Conservation (phyloP, 2,329 filamentous ascomycete species). For the Cyphellophora attinorum region DNA sequence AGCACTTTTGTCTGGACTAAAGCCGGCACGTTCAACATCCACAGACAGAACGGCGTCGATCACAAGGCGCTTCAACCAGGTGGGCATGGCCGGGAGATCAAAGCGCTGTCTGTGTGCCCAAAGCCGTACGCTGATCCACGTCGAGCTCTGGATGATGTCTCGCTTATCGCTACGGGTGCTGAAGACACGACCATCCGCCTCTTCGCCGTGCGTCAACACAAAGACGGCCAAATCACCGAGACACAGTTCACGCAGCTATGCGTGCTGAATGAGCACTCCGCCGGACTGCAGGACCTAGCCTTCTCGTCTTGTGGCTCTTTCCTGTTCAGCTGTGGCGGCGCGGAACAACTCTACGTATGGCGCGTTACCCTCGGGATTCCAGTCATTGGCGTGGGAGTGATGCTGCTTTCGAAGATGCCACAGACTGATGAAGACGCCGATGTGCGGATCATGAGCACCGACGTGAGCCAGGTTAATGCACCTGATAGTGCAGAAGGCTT, state of each 20-base stretch:
- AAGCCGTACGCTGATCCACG: constrained; percentile 6
- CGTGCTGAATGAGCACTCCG: constrained; percentile 66
- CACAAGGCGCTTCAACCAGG: constrained; percentile 53
- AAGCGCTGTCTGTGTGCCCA: constrained; percentile 44
- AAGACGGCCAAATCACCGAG: not conserved
- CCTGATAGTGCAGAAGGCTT: constrained; percentile 26
- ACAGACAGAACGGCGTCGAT: constrained; percentile 28
- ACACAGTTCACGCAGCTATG: constrained; percentile 1
- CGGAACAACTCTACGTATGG: constrained; percentile 88
- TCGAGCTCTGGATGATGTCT: not conserved
- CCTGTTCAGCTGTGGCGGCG: constrained; percentile 77
- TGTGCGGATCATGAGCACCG: constrained; percentile 72
- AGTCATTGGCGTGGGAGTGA: constrained; percentile 41
- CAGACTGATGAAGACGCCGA: constrained; percentile 48
- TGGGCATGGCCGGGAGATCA: constrained; percentile 80
- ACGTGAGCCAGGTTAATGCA: too few relatives aligned
- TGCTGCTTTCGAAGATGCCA: constrained; percentile 42
- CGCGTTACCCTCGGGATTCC: constrained; percentile 45
- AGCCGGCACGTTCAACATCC: constrained; percentile 45
- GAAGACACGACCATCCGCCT: constrained; percentile 70
- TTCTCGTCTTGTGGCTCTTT: constrained; percentile 61
- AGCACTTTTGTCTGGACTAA: constrained; percentile 67
- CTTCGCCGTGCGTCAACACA: constrained; percentile 27
- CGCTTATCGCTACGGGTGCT: constrained; percentile 55
- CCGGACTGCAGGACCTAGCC: constrained; percentile 70